A percentile compares a stretch with the other conserved stretches of the same genome.
Evolutionary conservation across 2,329 filamentous ascomycete species (phyloP).

Genomic region (Fusarium coffeatum): DNA sequence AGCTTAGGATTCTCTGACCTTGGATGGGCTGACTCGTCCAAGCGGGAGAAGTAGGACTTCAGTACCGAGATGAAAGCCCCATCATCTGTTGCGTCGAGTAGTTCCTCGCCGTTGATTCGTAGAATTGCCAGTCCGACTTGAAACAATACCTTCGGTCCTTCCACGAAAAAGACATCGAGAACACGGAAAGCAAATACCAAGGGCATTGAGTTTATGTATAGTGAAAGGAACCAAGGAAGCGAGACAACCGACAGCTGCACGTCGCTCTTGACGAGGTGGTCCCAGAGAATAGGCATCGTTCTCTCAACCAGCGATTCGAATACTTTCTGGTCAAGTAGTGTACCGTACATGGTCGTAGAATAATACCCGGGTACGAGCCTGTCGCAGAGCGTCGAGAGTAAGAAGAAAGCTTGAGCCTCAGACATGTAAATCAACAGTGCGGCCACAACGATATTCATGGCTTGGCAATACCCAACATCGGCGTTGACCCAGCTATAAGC

Average conservation of each 20-base stretch:
- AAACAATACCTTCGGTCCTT: conserved; percentile 96
- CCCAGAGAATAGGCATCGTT: conserved; percentile 98
- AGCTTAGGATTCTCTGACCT: conserved; percentile 96
- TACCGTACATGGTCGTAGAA: conserved; percentile 99
- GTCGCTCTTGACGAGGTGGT: conserved; percentile 95
- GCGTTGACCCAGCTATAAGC: conserved; percentile 98
- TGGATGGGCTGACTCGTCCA: conserved; percentile 96
- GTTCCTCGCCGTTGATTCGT: conserved; percentile 94
- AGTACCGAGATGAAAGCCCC: conserved; percentile 96
- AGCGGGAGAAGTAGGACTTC: conserved; percentile 91
- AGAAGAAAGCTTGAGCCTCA: conserved; percentile 93
- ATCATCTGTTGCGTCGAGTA: conserved; percentile 92
- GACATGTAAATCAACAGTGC: conserved; percentile 99
- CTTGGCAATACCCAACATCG: conserved; percentile 97
- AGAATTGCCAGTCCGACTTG: conserved; percentile 97
- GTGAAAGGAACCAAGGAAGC: conserved; percentile 94
- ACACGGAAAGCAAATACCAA: conserved; percentile 97
- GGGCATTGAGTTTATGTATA: conserved; percentile 99
- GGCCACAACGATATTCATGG: conserved; percentile 99
- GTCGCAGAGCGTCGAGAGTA: conserved; percentile 91
- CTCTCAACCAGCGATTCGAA: conserved; percentile 98
- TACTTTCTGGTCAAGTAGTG: conserved; percentile 93
- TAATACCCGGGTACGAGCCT: conserved; percentile 96
- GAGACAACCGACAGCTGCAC: conserved; percentile 98
- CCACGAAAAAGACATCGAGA: conserved; percentile 96